Percentiles rank a stretch among this genome's conserved stretches.
Conservation (phyloP, 257 asterid genomes). For the Nicotiana sylvestris region DNA sequence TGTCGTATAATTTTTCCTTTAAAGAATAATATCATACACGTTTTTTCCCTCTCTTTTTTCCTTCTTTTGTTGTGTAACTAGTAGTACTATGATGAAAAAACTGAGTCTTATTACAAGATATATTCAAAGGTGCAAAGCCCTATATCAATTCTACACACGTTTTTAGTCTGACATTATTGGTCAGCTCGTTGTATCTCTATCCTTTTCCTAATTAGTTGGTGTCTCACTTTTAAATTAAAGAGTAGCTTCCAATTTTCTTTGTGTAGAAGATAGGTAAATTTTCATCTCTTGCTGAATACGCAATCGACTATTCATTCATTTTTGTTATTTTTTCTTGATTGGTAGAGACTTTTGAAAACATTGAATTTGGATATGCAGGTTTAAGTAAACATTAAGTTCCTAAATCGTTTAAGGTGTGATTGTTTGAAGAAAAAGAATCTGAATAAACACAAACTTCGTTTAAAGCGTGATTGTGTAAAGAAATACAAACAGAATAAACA, state of each 20-base stretch:
- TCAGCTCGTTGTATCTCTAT: background rate
- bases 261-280: background rate
- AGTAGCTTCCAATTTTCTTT: background rate
- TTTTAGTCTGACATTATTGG: background rate
- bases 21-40: background rate
- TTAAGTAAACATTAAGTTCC: background rate
- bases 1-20: background rate
- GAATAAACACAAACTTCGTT: background rate
- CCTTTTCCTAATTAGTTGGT: background rate
- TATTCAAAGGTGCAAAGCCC: background rate
- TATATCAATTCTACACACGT: background rate
- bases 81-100: background rate
- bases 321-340: background rate
- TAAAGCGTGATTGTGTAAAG: background rate
- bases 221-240: background rate
- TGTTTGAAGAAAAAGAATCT: background rate
- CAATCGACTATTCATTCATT: background rate
- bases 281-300: background rate
- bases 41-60: background rate
- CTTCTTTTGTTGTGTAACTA: background rate
- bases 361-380: background rate
- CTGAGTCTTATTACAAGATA: background rate
- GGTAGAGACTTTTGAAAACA: background rate
- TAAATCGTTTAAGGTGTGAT: conserved; percentile 1
- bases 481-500: background rate